Conservation (phyloP, 148 eudicot genomes). For the Pouteria glomerata region DNA sequence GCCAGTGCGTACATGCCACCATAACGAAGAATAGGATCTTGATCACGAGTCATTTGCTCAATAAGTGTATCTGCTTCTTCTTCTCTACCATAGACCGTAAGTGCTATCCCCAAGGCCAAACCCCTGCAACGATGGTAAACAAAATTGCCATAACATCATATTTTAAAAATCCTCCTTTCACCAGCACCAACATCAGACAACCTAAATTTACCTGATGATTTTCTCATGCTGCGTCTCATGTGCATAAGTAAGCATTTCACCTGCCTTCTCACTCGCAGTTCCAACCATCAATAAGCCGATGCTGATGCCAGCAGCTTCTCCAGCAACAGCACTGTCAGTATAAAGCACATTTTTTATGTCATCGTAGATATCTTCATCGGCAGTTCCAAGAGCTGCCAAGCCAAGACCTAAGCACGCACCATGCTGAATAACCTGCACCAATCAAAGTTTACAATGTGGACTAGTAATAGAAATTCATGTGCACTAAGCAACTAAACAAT, state of each 20-base stretch:
- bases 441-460: constrained; percentile 2
- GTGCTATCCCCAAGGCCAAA: constrained; percentile 89
- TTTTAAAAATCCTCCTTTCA: neutral
- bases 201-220: constrained; percentile 69
- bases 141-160: constrained; percentile 5
- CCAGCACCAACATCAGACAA: neutral
- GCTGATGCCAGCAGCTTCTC: constrained; percentile 97
- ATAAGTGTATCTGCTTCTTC: constrained; percentile 96
- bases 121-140: constrained; percentile 46
- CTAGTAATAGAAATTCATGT: neutral
- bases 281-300: constrained; percentile 99
- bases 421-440: constrained; percentile 92
- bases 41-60: constrained; percentile 98
- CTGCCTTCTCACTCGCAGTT: constrained; percentile 93
- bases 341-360: constrained; percentile 87
- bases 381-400: constrained; percentile 93
- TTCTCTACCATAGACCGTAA: constrained; percentile 95
- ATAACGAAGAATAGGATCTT: constrained; percentile 91
- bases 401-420: constrained; percentile 98
- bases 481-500: neutral
- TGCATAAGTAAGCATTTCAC: constrained; percentile 97
- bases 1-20: constrained; percentile 99
- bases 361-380: constrained; percentile 87
- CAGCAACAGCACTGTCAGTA: constrained; percentile 97
- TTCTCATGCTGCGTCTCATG: constrained; percentile 99